Evolutionary conservation across 331 rosid genomes (phyloP), one percentile per base, ranked within the genome.

Genomic region (Saraca asoca): DNA sequence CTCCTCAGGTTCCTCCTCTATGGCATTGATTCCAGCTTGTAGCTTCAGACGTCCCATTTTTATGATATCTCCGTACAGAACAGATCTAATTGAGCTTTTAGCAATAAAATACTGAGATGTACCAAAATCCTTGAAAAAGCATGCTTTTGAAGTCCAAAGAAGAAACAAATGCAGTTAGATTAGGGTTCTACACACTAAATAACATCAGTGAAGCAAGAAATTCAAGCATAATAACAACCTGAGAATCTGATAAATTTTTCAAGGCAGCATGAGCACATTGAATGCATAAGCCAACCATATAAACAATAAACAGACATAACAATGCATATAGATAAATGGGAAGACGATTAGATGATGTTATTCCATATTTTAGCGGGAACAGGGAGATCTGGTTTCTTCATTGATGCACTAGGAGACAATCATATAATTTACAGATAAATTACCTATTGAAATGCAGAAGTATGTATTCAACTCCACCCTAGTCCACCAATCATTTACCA

Each of bases 1-100:
- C 42, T 87, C 96, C 81, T 86, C 97, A 29, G 94, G 87, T 78
- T 91, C 97, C 72, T 85, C 97, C 81, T 88, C 95, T 46, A 85
- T 87, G 51, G 91, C 71, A 60, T 88, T 88, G 71, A 91, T 88
- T 56, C 95, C 91, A 34, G 80, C 35, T 65, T 86, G 97, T 73
- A 86, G 81, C 88, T 91, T 91, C 45, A 88, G 73, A 61, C 96
- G 91, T 20, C 97, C 96, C 97, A 91, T 91, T 59, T 74, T 34
- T 14, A 46, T 64, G 46, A 69, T 71, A 66, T 64, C 65, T 71
- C 34, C 17, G 57, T 44, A 58, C 65, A 51, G 45, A 77, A 73
- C 69, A 51, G 65, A 71, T 69, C 83, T 69, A 66, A 38, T 41
- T 37, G 66, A 58, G 44, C 5, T 33, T 45, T 73, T 69, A 61